Conservation (phyloP, 306 rosid species). For the Ammopiptanthus mongolicus region DNA sequence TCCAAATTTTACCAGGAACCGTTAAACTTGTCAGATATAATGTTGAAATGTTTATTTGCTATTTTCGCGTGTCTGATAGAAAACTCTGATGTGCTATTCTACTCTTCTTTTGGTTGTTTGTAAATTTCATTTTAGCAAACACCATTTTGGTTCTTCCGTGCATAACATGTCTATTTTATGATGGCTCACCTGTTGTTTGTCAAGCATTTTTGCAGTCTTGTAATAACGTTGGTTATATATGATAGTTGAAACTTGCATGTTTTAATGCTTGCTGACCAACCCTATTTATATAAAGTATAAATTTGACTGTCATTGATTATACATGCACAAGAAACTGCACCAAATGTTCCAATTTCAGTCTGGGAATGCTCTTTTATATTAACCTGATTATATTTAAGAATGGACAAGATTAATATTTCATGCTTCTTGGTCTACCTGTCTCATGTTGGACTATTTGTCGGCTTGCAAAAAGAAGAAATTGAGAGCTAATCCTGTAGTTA, state of each 20-base stretch:
- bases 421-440: no score
- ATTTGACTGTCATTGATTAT: not conserved
- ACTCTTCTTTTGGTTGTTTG: constrained; percentile 1
- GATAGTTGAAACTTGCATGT: not conserved
- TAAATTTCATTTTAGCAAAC: not conserved
- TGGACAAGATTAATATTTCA: not conserved
- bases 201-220: not conserved
- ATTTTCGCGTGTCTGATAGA: constrained; percentile 1
- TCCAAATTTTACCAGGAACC: not conserved
- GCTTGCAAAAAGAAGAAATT: not conserved
- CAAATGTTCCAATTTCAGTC: not conserved
- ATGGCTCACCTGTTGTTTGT: not conserved
- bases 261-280: constrained; percentile 2
- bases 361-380: not conserved
- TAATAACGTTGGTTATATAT: not conserved
- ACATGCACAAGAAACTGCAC: constrained; percentile 1
- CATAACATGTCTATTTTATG: not conserved
- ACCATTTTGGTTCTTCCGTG: constrained; percentile 13
- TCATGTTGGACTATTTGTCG: not conserved
- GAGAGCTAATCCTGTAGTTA: constrained; percentile 9
- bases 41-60: not conserved
- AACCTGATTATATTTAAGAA: not conserved
- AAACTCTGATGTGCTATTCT: not conserved
- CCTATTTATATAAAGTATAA: not conserved
- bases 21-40: not conserved